Percentiles rank a stretch among this genome's conserved stretches.
Evolutionary conservation across 2,329 filamentous ascomycete species (phyloP).

Genomic region (Hymenoscyphus repandus): DNA sequence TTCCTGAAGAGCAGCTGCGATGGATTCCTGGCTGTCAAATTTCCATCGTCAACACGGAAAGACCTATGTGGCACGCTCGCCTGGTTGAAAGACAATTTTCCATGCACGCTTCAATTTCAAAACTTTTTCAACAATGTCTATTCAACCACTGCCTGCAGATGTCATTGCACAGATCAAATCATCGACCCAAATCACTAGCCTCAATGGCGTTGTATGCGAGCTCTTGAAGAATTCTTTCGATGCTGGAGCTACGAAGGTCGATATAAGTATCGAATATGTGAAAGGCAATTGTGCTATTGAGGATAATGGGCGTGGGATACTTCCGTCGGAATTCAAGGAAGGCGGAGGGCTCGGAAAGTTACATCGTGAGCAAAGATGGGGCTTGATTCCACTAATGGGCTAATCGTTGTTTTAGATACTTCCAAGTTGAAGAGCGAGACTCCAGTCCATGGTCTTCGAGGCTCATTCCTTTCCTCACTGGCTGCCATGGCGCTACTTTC

Average conservation of each 20-base stretch:
- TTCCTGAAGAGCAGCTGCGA: not conserved
- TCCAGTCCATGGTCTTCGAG: conserved; percentile 59
- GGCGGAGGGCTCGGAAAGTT: conserved; percentile 66
- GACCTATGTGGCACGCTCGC: not conserved
- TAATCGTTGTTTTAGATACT: conserved; percentile 53
- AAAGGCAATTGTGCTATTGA: conserved; percentile 75
- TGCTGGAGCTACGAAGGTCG: conserved; percentile 63
- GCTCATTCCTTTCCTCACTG: conserved; percentile 73
- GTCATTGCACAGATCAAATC: conserved; percentile 79
- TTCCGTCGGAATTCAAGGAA: conserved; percentile 64
- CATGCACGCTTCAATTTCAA: not conserved
- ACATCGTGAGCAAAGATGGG: conserved; percentile 53
- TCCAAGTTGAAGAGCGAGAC: conserved; percentile 57
- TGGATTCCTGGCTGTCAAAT: not conserved
- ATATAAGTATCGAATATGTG: conserved; percentile 66
- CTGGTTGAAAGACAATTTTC: too few relatives aligned
- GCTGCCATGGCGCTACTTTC: conserved; percentile 70
- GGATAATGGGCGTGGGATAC: conserved; percentile 79
- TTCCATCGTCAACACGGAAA: not conserved
- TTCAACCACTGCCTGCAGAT: conserved; percentile 63
- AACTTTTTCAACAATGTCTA: conserved; percentile 40
- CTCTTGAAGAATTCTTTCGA: conserved; percentile 83
- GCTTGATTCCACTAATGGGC: conserved; percentile 8
- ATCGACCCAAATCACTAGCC: conserved; percentile 69
- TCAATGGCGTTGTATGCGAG: conserved; percentile 66